phyloP scores from a whole-genome alignment of 257 asterid genomes.

The Solanum piurae region DNA sequence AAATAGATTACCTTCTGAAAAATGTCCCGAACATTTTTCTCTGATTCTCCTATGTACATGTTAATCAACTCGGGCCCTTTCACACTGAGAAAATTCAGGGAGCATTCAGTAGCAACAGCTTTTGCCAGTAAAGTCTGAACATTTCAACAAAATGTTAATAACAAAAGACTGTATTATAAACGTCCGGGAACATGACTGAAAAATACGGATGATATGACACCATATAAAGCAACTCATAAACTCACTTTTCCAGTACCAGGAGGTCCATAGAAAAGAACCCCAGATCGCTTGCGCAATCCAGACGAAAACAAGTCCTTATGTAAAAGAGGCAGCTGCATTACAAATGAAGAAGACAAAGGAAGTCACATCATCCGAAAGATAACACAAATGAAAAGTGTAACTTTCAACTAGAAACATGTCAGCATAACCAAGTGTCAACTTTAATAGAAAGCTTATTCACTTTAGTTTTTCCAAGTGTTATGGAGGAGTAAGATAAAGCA shows the following conservation, averaged over 20 bases:
- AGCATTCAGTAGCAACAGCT: constrained; percentile 99
- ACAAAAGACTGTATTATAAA: not conserved
- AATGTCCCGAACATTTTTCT: constrained; percentile 86
- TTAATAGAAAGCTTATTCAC: not conserved
- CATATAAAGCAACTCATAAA: not conserved
- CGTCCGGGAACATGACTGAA: not conserved
- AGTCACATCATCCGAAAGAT: not conserved
- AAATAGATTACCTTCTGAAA: constrained; percentile 66
- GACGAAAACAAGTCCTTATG: constrained; percentile 96
- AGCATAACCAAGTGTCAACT: not conserved
- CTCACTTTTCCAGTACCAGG: constrained; percentile 99
- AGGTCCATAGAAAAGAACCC: constrained; percentile 98
- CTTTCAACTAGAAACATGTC: not conserved
- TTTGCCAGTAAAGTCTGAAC: constrained; percentile 87
- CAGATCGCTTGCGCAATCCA: constrained; percentile 94
- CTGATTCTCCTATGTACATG: constrained; percentile 99
- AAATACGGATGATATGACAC: not conserved
- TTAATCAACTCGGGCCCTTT: constrained; percentile 97
- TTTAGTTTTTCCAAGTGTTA: not conserved
- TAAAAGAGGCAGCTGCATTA: constrained; percentile 77
- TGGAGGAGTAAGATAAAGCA: not conserved
- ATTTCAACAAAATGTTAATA: constrained; percentile 6
- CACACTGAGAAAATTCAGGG: constrained; percentile 86
- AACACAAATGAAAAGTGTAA: not conserved
- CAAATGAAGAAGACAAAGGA: constrained; percentile 11